A percentile compares a stretch with the other conserved stretches of the same genome.
Conservation (phyloP, 2,329 filamentous ascomycete genomes). For the Neonectria neomacrospora region DNA sequence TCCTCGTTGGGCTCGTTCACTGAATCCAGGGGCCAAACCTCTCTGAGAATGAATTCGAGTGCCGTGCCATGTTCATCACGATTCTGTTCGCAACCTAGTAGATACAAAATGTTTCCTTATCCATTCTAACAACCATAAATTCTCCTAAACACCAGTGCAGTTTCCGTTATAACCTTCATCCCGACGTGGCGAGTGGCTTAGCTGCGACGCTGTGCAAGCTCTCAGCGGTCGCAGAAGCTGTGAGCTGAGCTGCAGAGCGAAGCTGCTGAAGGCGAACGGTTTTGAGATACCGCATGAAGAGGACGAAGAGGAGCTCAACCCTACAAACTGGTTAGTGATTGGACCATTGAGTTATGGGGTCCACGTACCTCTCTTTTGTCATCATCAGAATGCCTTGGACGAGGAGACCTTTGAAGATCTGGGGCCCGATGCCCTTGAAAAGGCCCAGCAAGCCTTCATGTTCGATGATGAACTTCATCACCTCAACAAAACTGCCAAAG, state of each 20-base stretch:
- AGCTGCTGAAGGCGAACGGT: conserved; percentile 76
- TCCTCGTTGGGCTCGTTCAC: neutral
- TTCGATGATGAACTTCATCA: conserved; percentile 93
- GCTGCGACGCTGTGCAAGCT: conserved; percentile 57
- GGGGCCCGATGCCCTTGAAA: conserved; percentile 96
- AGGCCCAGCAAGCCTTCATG: conserved; percentile 86
- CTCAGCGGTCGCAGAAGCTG: conserved; percentile 58
- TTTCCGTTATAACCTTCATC: conserved; percentile 17
- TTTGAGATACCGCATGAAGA: conserved; percentile 85
- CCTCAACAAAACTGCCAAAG: conserved; percentile 92
- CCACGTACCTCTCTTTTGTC: conserved; percentile 87
- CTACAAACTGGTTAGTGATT: conserved; percentile 54
- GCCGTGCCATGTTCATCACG: neutral
- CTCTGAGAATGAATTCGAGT: neutral
- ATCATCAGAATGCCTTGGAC: conserved; percentile 99
- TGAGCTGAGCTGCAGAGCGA: conserved; percentile 71
- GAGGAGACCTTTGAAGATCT: conserved; percentile 90
- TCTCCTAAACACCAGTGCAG: conserved; percentile 31
- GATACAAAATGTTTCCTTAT: conserved; percentile 35
- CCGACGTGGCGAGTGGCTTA: conserved; percentile 43
- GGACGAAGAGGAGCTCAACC: conserved; percentile 87
- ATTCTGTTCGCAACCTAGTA: conserved; percentile 18
- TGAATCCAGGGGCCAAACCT: neutral
- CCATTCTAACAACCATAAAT: conserved; percentile 31
- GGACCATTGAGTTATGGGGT: neutral